Evolutionary conservation across 257 asterid species (phyloP).

Genomic region (Nicotiana noctiflora): DNA sequence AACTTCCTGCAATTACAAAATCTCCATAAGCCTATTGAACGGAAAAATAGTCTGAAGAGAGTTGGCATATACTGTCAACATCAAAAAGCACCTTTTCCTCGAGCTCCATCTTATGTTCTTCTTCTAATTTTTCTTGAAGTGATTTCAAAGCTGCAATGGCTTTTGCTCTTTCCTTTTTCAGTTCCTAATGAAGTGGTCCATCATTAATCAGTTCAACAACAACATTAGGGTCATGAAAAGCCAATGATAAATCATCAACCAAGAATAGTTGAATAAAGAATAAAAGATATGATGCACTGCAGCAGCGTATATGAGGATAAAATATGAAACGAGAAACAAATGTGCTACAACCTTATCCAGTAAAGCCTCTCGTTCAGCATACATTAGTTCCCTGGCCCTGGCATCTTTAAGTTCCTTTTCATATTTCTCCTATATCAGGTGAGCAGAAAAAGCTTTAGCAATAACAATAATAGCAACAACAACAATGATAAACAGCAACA

Average conservation of each 20-base stretch:
- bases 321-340: slow-evolving; percentile 11
- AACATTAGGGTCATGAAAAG: neutral
- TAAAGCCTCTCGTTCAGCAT: slow-evolving; percentile 95
- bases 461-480: slow-evolving; percentile 16
- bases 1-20: slow-evolving; percentile 51
- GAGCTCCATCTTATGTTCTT: slow-evolving; percentile 53
- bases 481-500: neutral
- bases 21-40: slow-evolving; percentile 10
- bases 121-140: slow-evolving; percentile 74
- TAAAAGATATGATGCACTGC: neutral
- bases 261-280: slow-evolving; percentile 1
- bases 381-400: slow-evolving; percentile 96
- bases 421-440: slow-evolving; percentile 66
- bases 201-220: neutral
- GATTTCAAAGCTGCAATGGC: slow-evolving; percentile 85
- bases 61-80: neutral
- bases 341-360: slow-evolving; percentile 62
- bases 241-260: neutral
- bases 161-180: slow-evolving; percentile 66
- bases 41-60: neutral
- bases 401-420: slow-evolving; percentile 96
- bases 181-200: slow-evolving; percentile 48
- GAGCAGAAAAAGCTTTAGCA: slow-evolving; percentile 22
- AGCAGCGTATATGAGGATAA: slow-evolving; percentile 8
- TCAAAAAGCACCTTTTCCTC: slow-evolving; percentile 54